Percentiles rank a stretch among this genome's conserved stretches.
phyloP scores from a whole-genome alignment of 2,329 filamentous ascomycete species.

The Thyridium curvatum region DNA sequence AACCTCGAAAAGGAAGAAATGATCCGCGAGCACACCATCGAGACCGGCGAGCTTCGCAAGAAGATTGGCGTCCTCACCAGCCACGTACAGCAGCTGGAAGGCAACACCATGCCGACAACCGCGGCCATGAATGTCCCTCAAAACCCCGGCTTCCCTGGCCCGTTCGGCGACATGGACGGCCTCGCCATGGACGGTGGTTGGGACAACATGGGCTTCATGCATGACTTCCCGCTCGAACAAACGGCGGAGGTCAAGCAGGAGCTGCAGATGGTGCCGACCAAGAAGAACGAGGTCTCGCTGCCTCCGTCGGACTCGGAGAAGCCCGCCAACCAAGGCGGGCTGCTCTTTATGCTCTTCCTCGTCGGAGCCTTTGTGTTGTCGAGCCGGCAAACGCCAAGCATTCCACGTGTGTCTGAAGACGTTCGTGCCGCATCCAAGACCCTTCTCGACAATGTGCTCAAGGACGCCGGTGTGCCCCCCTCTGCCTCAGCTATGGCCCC shows the following conservation, averaged over 20 bases:
- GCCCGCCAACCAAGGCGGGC: conserved; percentile 67
- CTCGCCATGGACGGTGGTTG: conserved; percentile 72
- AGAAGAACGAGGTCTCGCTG: conserved; percentile 44
- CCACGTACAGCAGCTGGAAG: conserved; percentile 65
- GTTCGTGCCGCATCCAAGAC: conserved; percentile 72
- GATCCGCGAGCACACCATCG: conserved; percentile 79
- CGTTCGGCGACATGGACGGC: conserved; percentile 77
- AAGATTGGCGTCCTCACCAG: conserved; percentile 79
- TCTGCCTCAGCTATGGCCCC: conserved; percentile 38
- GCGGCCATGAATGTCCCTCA: conserved; percentile 29
- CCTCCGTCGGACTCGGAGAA: conserved; percentile 47
- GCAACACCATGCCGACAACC: conserved; percentile 41
- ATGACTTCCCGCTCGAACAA: conserved; percentile 60
- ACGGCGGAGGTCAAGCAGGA: conserved; percentile 51
- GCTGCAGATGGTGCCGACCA: conserved; percentile 43
- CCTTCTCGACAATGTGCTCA: conserved; percentile 74
- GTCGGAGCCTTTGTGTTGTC: conserved; percentile 95
- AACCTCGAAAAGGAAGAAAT: conserved; percentile 88
- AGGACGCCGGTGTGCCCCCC: conserved; percentile 63
- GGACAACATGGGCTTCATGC: conserved; percentile 56
- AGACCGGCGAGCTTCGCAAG: conserved; percentile 87
- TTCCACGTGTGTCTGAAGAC: conserved; percentile 74
- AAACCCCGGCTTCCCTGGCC: conserved; percentile 50
- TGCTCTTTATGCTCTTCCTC: conserved; percentile 92
- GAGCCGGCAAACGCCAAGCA: conserved; percentile 66